Evolutionary conservation across 2,329 filamentous ascomycete species (phyloP), one percentile per base, ranked within the genome.

Genomic region (Pseudocercospora cruenta): DNA sequence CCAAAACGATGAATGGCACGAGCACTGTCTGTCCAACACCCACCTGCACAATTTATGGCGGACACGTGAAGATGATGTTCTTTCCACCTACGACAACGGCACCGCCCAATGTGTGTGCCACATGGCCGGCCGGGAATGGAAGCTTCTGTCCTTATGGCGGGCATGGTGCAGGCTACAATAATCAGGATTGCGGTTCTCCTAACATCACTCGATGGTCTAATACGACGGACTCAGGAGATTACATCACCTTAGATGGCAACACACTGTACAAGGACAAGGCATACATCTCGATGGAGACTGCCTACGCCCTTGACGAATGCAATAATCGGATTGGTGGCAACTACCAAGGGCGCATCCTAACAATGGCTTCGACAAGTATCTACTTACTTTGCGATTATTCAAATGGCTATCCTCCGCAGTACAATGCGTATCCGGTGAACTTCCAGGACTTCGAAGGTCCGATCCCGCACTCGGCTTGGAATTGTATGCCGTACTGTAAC

Each of bases 131-230:
- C 16, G 51, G 51, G 51, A 55, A 55, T 55, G 51, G 51, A 28
- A 55, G 12, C 26, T 55, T 55, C 8, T 55, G 51, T 31, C 51
- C 51, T 26, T 55, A 55, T 19, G 51, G 51, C 51, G 51, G 51
- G 9, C 51, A 55, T 55, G 51, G 51, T n/a, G 51, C 51, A 26
- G 51, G 51, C 51, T 55, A 55, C 51, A 55, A 55, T 10, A 55
- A 55, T 31, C 51, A 55, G 51, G 51, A 55, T 10, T 55, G 51
- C n/a, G 51, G 51, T 26, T 26, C 51, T 31, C 51, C 51, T 4
- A 55, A 55, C 26, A 31, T 31, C 16, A 55, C 51, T 55, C 22
- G 26, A 24, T 55, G 24, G 21, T n/a, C 51, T 4, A 55, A 55
- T 19, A 55, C 51, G 1, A 55, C 51, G 7, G 24, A 55, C 12